These are phyloP conservation scores for Silene conica DNA, from an alignment of 148 eudicot genomes.

Conservation along the genomic window DNA sequence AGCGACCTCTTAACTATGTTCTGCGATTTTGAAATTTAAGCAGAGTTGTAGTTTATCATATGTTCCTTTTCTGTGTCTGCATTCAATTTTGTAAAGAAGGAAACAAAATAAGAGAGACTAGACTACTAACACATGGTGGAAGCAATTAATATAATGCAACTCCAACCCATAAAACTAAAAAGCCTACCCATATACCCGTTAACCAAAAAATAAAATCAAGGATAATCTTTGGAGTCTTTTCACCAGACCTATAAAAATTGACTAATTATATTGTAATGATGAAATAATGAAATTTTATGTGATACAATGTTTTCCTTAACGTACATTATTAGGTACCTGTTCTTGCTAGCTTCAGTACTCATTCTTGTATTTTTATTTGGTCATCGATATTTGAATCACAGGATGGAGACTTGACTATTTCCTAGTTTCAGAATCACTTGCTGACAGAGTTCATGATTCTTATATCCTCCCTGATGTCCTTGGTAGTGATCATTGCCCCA, in stretches of 20 bases:
- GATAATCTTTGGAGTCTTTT: too few relatives aligned
- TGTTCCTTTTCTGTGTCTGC: too few relatives aligned
- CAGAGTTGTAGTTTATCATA: too few relatives aligned
- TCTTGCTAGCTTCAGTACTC: not conserved
- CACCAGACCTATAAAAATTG: not conserved
- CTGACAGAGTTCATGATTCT: slow-evolving; percentile 71
- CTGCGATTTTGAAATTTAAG: too few relatives aligned
- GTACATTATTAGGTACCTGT: not conserved
- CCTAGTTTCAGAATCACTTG: slow-evolving; percentile 64
- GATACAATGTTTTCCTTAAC: too few relatives aligned
- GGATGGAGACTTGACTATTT: slow-evolving; percentile 98
- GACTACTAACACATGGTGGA: not conserved
- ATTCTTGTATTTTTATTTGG: not conserved
- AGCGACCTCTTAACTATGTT: too few relatives aligned
- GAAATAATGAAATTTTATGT: too few relatives aligned
- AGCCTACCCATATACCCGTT: too few relatives aligned
- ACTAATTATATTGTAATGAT: not conserved
- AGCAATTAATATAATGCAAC: not conserved
- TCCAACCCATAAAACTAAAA: not conserved
- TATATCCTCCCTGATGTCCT: slow-evolving; percentile 81
- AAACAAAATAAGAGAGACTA: not conserved
- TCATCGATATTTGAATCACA: slow-evolving; percentile 25
- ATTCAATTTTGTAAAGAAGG: too few relatives aligned
- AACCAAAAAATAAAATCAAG: too few relatives aligned
- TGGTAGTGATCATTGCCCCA: slow-evolving; percentile 95